These are phyloP conservation scores for Pouteria glomerata DNA, from an alignment of 148 eudicot species.

Conservation along the genomic window DNA sequence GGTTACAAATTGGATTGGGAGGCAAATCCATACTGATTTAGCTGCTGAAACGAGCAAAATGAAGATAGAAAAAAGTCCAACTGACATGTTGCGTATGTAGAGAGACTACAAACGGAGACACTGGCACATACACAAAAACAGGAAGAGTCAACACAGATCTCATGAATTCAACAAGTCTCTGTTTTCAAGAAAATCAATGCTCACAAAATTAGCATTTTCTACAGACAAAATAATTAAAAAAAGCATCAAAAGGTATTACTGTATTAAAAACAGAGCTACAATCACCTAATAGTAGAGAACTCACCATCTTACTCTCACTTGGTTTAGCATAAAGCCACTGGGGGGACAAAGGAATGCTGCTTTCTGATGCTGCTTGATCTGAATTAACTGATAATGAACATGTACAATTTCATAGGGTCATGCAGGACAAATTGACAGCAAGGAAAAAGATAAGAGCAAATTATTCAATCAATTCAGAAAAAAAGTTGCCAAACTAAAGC, in stretches of 20 bases:
- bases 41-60: background rate
- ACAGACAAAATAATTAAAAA: background rate
- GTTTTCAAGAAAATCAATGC: background rate
- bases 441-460: background rate
- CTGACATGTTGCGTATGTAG: background rate
- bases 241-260: background rate
- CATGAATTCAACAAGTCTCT: background rate
- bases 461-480: background rate
- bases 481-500: constrained; percentile 1
- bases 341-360: constrained; percentile 91
- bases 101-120: background rate
- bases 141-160: background rate
- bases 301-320: constrained; percentile 64
- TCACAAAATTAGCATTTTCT: background rate
- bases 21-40: background rate
- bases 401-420: constrained; percentile 4
- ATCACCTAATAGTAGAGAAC: constrained; percentile 6
- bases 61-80: background rate
- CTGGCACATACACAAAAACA: background rate
- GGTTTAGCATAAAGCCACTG: constrained; percentile 95
- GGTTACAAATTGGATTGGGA: background rate
- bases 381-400: constrained; percentile 11
- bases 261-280: background rate
- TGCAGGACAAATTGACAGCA: background rate
- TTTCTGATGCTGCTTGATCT: constrained; percentile 76